Percentiles rank a stretch among this genome's conserved stretches.
phyloP scores from a whole-genome alignment of 768 basidiomycete species.

The Gautieria morchelliformis region DNA sequence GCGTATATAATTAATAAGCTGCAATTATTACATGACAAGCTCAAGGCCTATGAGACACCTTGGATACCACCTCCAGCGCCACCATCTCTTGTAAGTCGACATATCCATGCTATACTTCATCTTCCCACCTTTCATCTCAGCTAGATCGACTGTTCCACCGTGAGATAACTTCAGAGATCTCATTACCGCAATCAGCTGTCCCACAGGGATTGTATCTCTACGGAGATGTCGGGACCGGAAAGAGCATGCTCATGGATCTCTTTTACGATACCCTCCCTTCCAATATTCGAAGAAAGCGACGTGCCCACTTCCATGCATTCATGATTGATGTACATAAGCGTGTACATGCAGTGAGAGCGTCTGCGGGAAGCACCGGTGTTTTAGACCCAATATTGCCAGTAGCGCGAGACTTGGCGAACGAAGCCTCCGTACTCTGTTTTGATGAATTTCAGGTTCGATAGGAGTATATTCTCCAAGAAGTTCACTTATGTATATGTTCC shows the following conservation, averaged over 20 bases:
- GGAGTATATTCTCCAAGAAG: constrained; percentile 7
- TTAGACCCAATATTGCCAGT: constrained; percentile 85
- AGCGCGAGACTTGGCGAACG: constrained; percentile 74
- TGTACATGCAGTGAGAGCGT: constrained; percentile 69
- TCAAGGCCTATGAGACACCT: constrained; percentile 65
- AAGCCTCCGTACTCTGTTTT: constrained; percentile 84
- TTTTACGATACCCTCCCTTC: constrained; percentile 79
- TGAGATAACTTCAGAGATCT: constrained; percentile 11
- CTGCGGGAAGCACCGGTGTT: constrained; percentile 47
- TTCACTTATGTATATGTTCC: neutral
- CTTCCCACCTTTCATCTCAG: constrained; percentile 9
- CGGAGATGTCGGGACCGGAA: constrained; percentile 95
- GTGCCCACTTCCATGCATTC: constrained; percentile 98
- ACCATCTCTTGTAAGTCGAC: constrained; percentile 24
- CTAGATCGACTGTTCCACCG: constrained; percentile 23
- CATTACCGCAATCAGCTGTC: constrained; percentile 29
- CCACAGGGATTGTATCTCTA: constrained; percentile 92
- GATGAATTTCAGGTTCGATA: constrained; percentile 89
- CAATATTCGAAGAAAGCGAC: constrained; percentile 58
- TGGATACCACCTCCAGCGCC: constrained; percentile 32
- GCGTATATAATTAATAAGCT: constrained; percentile 74
- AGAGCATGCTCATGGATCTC: constrained; percentile 99
- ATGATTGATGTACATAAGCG: constrained; percentile 99
- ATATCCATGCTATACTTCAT: constrained; percentile 7
- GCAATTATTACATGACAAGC: constrained; percentile 65